Conservation (phyloP, 129 eudicot species). For the Sambucus nigra region DNA sequence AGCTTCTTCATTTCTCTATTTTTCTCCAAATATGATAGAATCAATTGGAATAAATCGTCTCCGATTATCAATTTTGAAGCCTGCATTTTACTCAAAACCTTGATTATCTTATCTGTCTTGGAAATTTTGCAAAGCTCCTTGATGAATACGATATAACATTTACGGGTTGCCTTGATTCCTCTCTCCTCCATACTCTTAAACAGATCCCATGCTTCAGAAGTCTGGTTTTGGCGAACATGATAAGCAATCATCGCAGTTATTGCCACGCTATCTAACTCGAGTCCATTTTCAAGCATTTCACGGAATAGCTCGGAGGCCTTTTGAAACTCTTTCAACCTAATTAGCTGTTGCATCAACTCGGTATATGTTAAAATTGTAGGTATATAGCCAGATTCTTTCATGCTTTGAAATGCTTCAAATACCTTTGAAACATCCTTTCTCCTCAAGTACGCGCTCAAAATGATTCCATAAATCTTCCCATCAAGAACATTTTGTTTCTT, state of each 20-base stretch:
- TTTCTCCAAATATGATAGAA: slow-evolving; percentile 39
- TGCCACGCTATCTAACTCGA: slow-evolving; percentile 55
- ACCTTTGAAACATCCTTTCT: slow-evolving; percentile 46
- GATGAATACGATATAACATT: slow-evolving; percentile 39
- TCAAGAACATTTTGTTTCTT: slow-evolving; percentile 39
- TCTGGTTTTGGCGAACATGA: slow-evolving; percentile 41
- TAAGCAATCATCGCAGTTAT: slow-evolving; percentile 56
- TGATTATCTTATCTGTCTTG: slow-evolving; percentile 43
- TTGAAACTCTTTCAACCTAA: slow-evolving; percentile 39
- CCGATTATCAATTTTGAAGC: slow-evolving; percentile 25
- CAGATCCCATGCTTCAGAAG: slow-evolving; percentile 59
- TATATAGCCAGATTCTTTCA: slow-evolving; percentile 38
- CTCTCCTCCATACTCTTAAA: slow-evolving; percentile 50
- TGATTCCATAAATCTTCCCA: slow-evolving; percentile 35
- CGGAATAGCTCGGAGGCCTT: slow-evolving; percentile 49
- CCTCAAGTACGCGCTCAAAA: slow-evolving; percentile 52
- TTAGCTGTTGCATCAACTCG: slow-evolving; percentile 58
- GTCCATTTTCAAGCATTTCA: slow-evolving; percentile 47
- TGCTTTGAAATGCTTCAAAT: slow-evolving; percentile 33
- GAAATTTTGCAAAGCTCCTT: slow-evolving; percentile 67
- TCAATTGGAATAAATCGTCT: slow-evolving; percentile 26
- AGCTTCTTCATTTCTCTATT: slow-evolving; percentile 31
- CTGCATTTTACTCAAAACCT: slow-evolving; percentile 48
- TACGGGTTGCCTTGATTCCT: slow-evolving; percentile 48
- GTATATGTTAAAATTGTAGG: slow-evolving; percentile 49